phyloP scores from a whole-genome alignment of 805 yeast genomes.

The Yarrowia porcina region DNA sequence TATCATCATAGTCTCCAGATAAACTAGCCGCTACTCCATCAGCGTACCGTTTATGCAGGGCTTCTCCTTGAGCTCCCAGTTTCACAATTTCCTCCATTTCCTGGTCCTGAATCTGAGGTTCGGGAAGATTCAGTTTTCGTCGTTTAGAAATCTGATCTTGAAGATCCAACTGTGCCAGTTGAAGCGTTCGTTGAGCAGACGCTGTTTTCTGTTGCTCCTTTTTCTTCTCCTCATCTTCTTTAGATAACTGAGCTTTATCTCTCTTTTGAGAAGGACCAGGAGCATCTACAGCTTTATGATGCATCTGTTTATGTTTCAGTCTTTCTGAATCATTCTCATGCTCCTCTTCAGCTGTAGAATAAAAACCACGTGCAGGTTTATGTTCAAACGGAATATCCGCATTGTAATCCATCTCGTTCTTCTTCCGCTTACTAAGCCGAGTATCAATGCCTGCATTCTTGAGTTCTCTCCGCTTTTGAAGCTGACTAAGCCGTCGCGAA shows the following conservation, averaged over 20 bases:
- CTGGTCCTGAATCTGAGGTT: slow-evolving; percentile 37
- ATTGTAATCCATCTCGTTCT: slow-evolving; percentile 73
- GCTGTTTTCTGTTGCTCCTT: slow-evolving; percentile 35
- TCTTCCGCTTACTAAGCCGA: slow-evolving; percentile 44
- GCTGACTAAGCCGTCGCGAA: slow-evolving; percentile 65
- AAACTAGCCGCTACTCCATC: slow-evolving; percentile 29
- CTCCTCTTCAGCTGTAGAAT: slow-evolving; percentile 64
- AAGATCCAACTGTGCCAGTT: slow-evolving; percentile 34
- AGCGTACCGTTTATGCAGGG: slow-evolving; percentile 29
- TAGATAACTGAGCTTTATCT: slow-evolving; percentile 27
- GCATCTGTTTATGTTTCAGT: slow-evolving; percentile 37
- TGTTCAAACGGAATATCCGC: slow-evolving; percentile 80
- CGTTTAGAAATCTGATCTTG: slow-evolving; percentile 41
- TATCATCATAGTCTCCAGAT: slow-evolving; percentile 28
- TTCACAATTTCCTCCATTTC: slow-evolving; percentile 38
- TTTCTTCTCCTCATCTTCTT: slow-evolving; percentile 31
- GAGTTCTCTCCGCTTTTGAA: slow-evolving; percentile 59
- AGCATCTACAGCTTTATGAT: slow-evolving; percentile 35
- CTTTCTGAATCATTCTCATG: slow-evolving; percentile 37
- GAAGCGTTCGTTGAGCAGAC: slow-evolving; percentile 33
- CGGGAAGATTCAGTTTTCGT: slow-evolving; percentile 41
- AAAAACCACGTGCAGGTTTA: slow-evolving; percentile 61
- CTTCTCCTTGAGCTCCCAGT: slow-evolving; percentile 32
- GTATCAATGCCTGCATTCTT: slow-evolving; percentile 34
- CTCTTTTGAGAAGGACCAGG: slow-evolving; percentile 29